Evolutionary conservation across 2,329 filamentous ascomycete genomes (phyloP), one percentile per base, ranked within the genome.

Genomic region (Blastomyces silverae): DNA sequence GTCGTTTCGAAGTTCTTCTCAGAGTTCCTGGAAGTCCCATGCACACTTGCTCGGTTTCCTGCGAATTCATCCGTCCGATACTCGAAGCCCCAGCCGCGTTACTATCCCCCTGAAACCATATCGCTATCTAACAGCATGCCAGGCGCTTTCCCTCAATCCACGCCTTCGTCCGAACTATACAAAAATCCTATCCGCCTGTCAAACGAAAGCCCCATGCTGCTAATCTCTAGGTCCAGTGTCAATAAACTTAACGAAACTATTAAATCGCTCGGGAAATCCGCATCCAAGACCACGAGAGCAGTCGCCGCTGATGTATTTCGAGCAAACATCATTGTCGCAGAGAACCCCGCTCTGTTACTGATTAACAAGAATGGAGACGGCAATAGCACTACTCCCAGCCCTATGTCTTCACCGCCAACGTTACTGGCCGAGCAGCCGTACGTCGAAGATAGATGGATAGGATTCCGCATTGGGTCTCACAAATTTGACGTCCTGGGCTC

Each of bases 171-270:
- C 79, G 78, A 34, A 80, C 86, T 71, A 70, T 67, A 65, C 20
- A 71, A 69, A 57, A 71, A 69, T 58, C 73, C 87, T 3, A 92
- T 97, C 44, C 79, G 94, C 0, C 80, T 99, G 2, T 90, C 92
- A 31, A 99, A 99, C 74, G 94, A 97, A 76, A 96, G 91, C 63
- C 93, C 94, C 0, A 95, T 99, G 56, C 83, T 99, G 0, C 85
- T 91, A 58, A 88, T 97, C 64, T 91, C 90, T 25, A 84, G 86
- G 63, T 87, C 89, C 11, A 97, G 92, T 69, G 83, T 97, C 59
- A 87, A 90, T 58, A 83, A 83, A 1, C 78, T 97, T 8, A 97
- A 97, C 72, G 79, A 84, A 66, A 80, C 85, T 15, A 94, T 97
- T 70, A 82, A 83, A 68, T 77, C 78, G 10, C 81, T 79, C 63